These are phyloP conservation scores for Xylaria longipes DNA, from an alignment of 495 filamentous ascomycete genomes.

Conservation along the genomic window DNA sequence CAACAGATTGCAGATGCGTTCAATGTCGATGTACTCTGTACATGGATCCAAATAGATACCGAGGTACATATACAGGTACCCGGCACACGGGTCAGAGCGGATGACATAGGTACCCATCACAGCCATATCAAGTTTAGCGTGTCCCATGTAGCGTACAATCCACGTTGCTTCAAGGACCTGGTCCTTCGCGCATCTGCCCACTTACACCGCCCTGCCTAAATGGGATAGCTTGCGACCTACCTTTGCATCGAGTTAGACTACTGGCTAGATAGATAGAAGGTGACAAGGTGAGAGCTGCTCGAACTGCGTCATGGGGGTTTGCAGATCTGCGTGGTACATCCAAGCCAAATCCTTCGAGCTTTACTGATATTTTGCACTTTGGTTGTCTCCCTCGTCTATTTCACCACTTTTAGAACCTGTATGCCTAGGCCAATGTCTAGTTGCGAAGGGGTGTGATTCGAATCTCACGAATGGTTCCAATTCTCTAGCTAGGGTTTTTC, in stretches of 20 bases:
- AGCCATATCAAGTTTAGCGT: not conserved
- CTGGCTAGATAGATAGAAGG: too few species aligned
- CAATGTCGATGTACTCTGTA: not conserved
- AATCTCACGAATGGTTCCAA: conserved; percentile 10
- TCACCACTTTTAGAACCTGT: not conserved
- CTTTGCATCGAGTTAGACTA: not conserved
- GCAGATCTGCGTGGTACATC: not conserved
- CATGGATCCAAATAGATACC: not conserved
- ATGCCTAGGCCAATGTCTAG: conserved; percentile 6
- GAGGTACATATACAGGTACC: conserved; percentile 1
- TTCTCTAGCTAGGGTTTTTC: not conserved
- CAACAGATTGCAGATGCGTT: too few species aligned
- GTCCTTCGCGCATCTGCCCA: not conserved
- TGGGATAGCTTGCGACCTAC: not conserved
- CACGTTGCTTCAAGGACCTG: not conserved
- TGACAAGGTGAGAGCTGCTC: not conserved
- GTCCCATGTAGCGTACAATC: not conserved
- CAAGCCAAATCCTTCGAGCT: not conserved
- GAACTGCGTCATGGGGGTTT: conserved; percentile 14
- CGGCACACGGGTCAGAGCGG: not conserved
- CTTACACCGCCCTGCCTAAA: not conserved
- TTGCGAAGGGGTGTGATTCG: not conserved
- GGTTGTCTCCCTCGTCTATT: not conserved
- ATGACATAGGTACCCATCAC: not conserved
- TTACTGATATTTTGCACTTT: not conserved